Base-by-base conservation (phyloP, 1,284 basidiomycete genomes). In the Sphagnurus paluster region DNA sequence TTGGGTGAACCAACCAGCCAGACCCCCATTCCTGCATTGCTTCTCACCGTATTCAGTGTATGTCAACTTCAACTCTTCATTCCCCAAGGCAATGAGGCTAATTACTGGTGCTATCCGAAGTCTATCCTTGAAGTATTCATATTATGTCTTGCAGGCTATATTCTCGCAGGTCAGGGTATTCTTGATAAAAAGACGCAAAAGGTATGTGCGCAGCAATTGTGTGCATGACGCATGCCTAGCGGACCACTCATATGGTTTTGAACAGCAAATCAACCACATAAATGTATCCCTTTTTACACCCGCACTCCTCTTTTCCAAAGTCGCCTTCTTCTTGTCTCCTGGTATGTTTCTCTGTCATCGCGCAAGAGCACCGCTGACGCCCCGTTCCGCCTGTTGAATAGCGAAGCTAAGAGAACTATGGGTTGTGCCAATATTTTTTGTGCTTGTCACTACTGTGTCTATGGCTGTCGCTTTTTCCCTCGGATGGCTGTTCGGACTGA, bases 281-380 rank as follows among this genome's bases (percentile, higher is more conserved):
- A 93, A 93, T 62, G 80, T 97, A 20, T 90, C 89, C 0, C 78
- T 97, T 28, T 95, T 97, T 69, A 98, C 94, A 0, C 94, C 94
- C 0, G 88, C 90, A 0, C 80, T 98, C 14, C 75, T 97, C 20
- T 97, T 97, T 68, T 93, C 90, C 28, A 98, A 97, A 72, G 93
- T 96, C 17, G 88, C 93, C 0, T 90, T 90, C 65, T 87, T 82
- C 64, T 66, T 88, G 19, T 80, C 84, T 0, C 86, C 86, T 62
- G 79, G 85, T 77, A 56, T 23, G 75, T 58, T 14, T 16, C 21
- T 42, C 7, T 35, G 44, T 39, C 7, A 4, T 44, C 45, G 14
- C 20, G 32, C 19, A 5, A 1, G 21, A 2, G 30, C 28, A 5
- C 46, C 26, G 11, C 42, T 38, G 4, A 61, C 20, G 16, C n/a